These are phyloP conservation scores for Glonium stellatum DNA, from an alignment of 495 filamentous ascomycete species.

Conservation along the genomic window DNA sequence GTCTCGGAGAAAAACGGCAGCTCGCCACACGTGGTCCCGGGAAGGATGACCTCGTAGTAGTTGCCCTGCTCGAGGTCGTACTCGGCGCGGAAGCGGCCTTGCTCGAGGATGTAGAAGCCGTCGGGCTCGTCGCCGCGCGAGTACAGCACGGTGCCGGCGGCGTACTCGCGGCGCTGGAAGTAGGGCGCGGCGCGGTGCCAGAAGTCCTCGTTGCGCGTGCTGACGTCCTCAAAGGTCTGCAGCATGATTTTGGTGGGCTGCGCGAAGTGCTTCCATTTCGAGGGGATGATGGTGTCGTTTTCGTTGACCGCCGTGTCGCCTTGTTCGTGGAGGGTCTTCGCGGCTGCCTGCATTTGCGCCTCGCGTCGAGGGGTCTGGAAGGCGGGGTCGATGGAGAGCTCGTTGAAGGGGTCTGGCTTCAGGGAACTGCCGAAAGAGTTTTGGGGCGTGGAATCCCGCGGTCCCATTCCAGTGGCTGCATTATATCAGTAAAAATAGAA, in stretches of 20 bases:
- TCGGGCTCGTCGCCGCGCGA: constrained; percentile 44
- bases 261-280: constrained; percentile 73
- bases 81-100: constrained; percentile 78
- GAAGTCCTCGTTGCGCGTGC: constrained; percentile 81
- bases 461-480: neutral
- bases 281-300: constrained; percentile 41
- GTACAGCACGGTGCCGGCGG: constrained; percentile 67
- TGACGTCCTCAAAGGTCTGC: constrained; percentile 83
- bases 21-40: constrained; percentile 91
- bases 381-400: constrained; percentile 44
- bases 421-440: neutral
- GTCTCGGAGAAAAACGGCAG: constrained; percentile 93
- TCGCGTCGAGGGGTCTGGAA: constrained; percentile 72
- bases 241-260: constrained; percentile 86
- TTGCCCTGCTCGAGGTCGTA: constrained; percentile 85
- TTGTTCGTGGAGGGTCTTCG: constrained; percentile 59
- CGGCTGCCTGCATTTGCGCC: constrained; percentile 72
- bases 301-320: constrained; percentile 33
- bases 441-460: neutral
- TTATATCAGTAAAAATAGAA: neutral
- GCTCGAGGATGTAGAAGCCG: constrained; percentile 87
- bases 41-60: constrained; percentile 85
- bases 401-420: neutral
- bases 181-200: constrained; percentile 74
- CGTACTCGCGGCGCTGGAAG: constrained; percentile 60